phyloP scores from a whole-genome alignment of 2,329 filamentous ascomycete genomes.

The Domatiomyces globalis region DNA sequence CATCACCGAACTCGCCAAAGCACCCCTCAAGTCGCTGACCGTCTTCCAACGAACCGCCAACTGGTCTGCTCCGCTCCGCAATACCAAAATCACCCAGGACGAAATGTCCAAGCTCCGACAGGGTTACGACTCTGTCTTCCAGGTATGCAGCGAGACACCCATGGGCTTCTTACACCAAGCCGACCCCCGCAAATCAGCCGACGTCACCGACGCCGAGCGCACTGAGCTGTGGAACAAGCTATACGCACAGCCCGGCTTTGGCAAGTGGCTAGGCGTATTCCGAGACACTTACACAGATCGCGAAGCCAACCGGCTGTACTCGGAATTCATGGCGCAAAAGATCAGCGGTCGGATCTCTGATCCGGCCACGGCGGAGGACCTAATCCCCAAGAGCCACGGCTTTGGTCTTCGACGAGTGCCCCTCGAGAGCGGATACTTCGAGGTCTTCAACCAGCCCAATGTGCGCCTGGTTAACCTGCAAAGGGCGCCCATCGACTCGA shows the following conservation, averaged over 20 bases:
- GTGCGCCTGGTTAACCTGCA: slow-evolving; percentile 35
- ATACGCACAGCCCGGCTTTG: slow-evolving; percentile 41
- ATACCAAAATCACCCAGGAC: slow-evolving; percentile 1
- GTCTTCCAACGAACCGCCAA: slow-evolving; percentile 32
- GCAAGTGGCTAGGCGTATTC: slow-evolving; percentile 39
- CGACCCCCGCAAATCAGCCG: slow-evolving; percentile 21
- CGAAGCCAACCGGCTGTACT: slow-evolving; percentile 38
- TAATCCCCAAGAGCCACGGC: slow-evolving; percentile 40
- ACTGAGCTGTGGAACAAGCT: slow-evolving; percentile 35
- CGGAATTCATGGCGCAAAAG: slow-evolving; percentile 43
- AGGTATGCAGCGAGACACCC: slow-evolving; percentile 3
- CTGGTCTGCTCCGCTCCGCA: slow-evolving; percentile 18
- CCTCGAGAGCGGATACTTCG: slow-evolving; percentile 39
- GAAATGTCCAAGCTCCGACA: slow-evolving; percentile 2
- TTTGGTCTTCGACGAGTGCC: slow-evolving; percentile 40
- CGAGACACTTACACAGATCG: slow-evolving; percentile 35
- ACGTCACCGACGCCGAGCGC: slow-evolving; percentile 16
- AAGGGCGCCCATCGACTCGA: slow-evolving; percentile 27
- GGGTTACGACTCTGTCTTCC: slow-evolving; percentile 3
- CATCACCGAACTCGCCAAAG: slow-evolving; percentile 28
- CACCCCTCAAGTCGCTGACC: slow-evolving; percentile 23
- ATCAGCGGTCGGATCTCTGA: slow-evolving; percentile 39
- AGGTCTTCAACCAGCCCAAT: slow-evolving; percentile 33
- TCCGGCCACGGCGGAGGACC: slow-evolving; percentile 35
- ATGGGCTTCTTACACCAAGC: slow-evolving; percentile 6